Conservation (phyloP, 1,139 yeast species). For the Wickerhamomyces sp. region DNA sequence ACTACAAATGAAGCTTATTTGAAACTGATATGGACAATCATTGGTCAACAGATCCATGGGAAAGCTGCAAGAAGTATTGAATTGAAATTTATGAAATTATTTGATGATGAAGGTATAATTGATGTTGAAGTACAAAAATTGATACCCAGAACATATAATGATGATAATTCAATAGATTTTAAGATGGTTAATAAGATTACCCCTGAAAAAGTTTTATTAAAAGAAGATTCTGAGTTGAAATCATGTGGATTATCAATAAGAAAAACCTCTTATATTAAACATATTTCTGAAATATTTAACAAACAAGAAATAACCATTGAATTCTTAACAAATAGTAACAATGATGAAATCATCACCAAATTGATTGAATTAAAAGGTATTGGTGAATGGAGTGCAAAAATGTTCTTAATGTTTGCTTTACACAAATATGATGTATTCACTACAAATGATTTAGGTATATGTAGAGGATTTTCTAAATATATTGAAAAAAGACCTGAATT, state of each 20-base stretch:
- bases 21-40: conserved; percentile 46
- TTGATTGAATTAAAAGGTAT: conserved; percentile 69
- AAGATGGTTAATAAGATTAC: conserved; percentile 27
- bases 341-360: conserved; percentile 47
- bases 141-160: neutral
- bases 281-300: conserved; percentile 55
- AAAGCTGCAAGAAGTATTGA: conserved; percentile 70
- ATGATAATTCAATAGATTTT: neutral
- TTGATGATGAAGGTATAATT: conserved; percentile 32
- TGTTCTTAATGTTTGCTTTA: conserved; percentile 74
- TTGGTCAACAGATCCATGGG: conserved; percentile 84
- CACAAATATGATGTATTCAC: conserved; percentile 68
- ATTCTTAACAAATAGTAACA: conserved; percentile 33
- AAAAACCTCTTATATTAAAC: conserved; percentile 61
- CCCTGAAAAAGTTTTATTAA: conserved; percentile 42
- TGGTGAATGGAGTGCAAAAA: conserved; percentile 88
- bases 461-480: conserved; percentile 71
- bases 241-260: conserved; percentile 66
- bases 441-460: conserved; percentile 77
- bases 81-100: conserved; percentile 40
- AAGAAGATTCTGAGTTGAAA: conserved; percentile 45
- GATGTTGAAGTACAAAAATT: neutral
- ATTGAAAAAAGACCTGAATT: conserved; percentile 51
- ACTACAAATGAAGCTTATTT: conserved; percentile 32
- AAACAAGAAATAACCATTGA: conserved; percentile 37